Evolutionary conservation across 148 eudicot genomes (phyloP), one percentile per base, ranked within the genome.

Genomic region (Fagopyrum esculentum): DNA sequence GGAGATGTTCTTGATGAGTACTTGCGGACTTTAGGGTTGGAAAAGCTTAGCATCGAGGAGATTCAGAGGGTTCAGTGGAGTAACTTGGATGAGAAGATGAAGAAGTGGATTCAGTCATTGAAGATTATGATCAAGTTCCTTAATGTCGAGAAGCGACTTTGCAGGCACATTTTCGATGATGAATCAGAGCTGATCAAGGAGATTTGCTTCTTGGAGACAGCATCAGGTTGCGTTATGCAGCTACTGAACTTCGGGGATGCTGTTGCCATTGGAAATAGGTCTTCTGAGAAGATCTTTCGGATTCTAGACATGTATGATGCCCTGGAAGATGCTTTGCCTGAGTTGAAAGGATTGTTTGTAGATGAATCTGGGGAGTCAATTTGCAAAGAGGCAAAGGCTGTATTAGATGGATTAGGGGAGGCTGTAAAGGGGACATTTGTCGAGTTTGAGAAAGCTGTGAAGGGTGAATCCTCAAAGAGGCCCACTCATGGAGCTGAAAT

Each of bases 301-400:
- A 86, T 96, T 13, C 88, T 96, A 4, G 99, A 96, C 77, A 90
- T 96, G 96, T 88, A 90, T 77, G 98, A 96, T 45, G 97, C 84
- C 6, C 72, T 95, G 82, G 78, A 79, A 35, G 87, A 81, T 80
- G 83, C 90, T 12, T 68, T 85, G 76, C 87, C 88, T 7, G 85
- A 86, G 45, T 71, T 96, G 76, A 80, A 89, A 73, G 79, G 22
- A 6, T 83, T 92, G 80, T 96, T 90, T 75, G 74, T 74, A 50
- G 89, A 89, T 63, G 88, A 86, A 77, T 85, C 86, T 0, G 94
- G 98, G 56, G 90, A 84, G 54, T 77, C 82, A 60, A 88, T 92
- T 60, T 81, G 87, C 44, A 76, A 76, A 9, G 98, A 96, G 81
- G 94, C 94, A 0, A 82, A 81, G 48, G 90, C 85, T 26, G 91